phyloP scores from a whole-genome alignment of 2,329 filamentous ascomycete species.

The Epicoccum nigrum region DNA sequence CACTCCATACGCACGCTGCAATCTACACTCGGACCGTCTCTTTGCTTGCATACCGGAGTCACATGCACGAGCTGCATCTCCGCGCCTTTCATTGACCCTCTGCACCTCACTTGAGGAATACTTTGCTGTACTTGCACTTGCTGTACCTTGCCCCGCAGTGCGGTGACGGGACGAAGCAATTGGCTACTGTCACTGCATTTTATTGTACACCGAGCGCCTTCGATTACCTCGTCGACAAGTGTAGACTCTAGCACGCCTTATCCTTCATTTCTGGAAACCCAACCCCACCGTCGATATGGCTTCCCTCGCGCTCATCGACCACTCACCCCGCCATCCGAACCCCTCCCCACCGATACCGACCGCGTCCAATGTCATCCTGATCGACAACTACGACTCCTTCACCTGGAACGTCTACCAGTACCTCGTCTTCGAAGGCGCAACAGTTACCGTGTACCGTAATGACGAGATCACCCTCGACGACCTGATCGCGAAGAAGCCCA shows the following conservation, averaged over 20 bases:
- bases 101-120: neutral
- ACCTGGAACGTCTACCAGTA: constrained; percentile 99
- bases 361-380: constrained; percentile 89
- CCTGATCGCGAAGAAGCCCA: constrained; percentile 81
- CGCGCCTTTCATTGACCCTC: neutral
- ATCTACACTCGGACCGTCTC: neutral
- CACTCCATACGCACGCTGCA: constrained; percentile 5
- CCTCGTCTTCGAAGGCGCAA: constrained; percentile 91
- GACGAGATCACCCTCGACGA: constrained; percentile 88
- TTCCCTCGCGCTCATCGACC: constrained; percentile 66
- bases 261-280: too few species aligned
- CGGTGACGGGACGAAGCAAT: neutral
- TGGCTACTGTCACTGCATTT: too few species aligned
- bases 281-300: constrained; percentile 54
- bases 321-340: constrained; percentile 85
- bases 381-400: constrained; percentile 99
- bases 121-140: neutral
- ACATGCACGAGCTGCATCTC: neutral
- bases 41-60: neutral
- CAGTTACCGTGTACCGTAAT: constrained; percentile 87
- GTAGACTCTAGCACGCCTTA: too few species aligned
- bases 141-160: neutral
- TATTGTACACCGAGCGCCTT: neutral
- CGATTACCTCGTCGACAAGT: neutral
- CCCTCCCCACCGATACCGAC: constrained; percentile 74